Percentiles rank a stretch among this genome's conserved stretches.
Conservation (phyloP, 2,329 filamentous ascomycete species). For the Rutstroemia sp. region DNA sequence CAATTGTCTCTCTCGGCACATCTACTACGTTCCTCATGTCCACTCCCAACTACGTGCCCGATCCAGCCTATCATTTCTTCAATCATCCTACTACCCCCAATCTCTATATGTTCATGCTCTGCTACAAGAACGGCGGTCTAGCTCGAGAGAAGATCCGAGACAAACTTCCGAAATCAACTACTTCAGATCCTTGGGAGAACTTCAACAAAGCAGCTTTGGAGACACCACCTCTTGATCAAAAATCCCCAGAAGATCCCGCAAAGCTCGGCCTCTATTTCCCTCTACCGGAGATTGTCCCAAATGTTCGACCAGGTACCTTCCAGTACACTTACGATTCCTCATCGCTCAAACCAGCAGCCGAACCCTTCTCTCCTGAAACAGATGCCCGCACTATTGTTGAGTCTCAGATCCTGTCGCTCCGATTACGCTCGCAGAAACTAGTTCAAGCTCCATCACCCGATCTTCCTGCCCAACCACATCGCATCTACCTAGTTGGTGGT, state of each 20-base stretch:
- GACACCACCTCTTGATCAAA: slow-evolving; percentile 62
- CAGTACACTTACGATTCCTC: slow-evolving; percentile 59
- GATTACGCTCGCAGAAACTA: slow-evolving; percentile 73
- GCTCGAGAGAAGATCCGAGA: slow-evolving; percentile 88
- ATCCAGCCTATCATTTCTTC: slow-evolving; percentile 94
- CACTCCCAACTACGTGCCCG: slow-evolving; percentile 82
- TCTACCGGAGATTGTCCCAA: slow-evolving; percentile 91
- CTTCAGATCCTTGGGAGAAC: slow-evolving; percentile 59
- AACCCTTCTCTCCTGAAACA: slow-evolving; percentile 44
- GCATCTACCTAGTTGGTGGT: slow-evolving; percentile 91
- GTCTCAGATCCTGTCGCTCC: slow-evolving; percentile 87
- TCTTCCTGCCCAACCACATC: slow-evolving; percentile 70
- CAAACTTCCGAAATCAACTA: slow-evolving; percentile 51
- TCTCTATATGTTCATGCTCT: slow-evolving; percentile 99
- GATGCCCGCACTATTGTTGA: slow-evolving; percentile 87
- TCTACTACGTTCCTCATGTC: slow-evolving; percentile 98
- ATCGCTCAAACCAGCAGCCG: slow-evolving; percentile 39
- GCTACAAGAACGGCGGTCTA: slow-evolving; percentile 96
- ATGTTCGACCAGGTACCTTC: slow-evolving; percentile 80
- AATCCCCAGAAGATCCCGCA: slow-evolving; percentile 48
- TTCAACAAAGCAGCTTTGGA: slow-evolving; percentile 71
- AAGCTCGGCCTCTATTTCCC: slow-evolving; percentile 93
- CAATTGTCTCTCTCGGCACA: slow-evolving; percentile 90
- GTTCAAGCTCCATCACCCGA: slow-evolving; percentile 46
- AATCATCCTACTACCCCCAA: slow-evolving; percentile 88